Evolutionary conservation across 2,329 filamentous ascomycete species (phyloP), one percentile per base, ranked within the genome.

Genomic region (Fusarium sp.): DNA sequence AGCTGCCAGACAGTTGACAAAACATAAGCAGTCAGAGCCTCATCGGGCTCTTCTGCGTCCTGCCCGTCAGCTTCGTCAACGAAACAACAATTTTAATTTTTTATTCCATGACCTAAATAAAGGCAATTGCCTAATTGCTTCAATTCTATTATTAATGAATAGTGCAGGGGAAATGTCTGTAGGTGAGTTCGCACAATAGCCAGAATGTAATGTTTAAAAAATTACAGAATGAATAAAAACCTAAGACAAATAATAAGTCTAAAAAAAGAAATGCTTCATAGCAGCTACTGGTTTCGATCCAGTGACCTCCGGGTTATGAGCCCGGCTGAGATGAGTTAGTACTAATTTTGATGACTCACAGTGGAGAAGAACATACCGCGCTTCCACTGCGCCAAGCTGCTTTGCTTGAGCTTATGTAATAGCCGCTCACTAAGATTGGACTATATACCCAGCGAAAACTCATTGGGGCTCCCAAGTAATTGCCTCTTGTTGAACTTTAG

Each of bases 331-430:
- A 16, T n/a, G 29, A 29, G 48, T 72, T 68, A 72, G 69, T 56
- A 31, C 5, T 35, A 38, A 16, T n/a, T 29, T 15, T 15, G 7
- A 9, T 3, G 16, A 14, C n/a, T 4, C 5, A 3, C 15, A 41
- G 31, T 54, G 21, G 41, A 46, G 27, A 37, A 57, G 23, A 52
- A 71, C 69, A 41, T 72, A 72, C 69, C 69, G 70, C 70, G 70
- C 70, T 73, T 71, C 70, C 70, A 60, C 70, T 73, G 70, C 70
- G 70, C 70, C 70, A 73, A 73, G 59, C 66, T 73, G 70, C 70
- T 73, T 73, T 66, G 63, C 64, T 62, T 63, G 37, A 60, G 66
- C 58, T 69, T 69, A 69, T 58, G 64, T 69, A 69, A 69, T 58
- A 10, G 6, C 0, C 0, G 0, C 0, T 0, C 0, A 4, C 7